phyloP scores from a whole-genome alignment of 257 asterid species.

The Solanum tarapatanum region DNA sequence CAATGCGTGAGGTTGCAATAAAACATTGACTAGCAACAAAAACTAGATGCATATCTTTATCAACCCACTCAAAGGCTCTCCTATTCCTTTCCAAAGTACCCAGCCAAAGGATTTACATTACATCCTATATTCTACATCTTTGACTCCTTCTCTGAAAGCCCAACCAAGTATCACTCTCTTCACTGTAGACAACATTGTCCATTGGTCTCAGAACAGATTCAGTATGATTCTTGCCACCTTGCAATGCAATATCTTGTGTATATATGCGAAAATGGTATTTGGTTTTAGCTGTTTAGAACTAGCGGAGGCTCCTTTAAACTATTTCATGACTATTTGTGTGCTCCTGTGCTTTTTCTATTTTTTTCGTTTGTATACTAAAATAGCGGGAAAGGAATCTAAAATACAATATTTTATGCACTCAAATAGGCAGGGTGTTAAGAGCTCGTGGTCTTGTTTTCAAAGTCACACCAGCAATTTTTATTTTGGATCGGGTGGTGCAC shows the following conservation, averaged over 20 bases:
- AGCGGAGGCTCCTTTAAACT: not conserved
- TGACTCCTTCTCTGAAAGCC: not conserved
- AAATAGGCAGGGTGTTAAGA: not conserved
- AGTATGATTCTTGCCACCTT: not conserved
- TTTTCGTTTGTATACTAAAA: not conserved
- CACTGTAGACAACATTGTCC: not conserved
- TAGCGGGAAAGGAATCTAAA: not conserved
- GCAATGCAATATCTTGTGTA: not conserved
- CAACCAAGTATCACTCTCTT: not conserved
- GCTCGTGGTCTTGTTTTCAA: not conserved
- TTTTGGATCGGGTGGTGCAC: not conserved
- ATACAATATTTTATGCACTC: not conserved
- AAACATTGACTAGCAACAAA: not conserved
- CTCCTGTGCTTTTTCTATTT: not conserved
- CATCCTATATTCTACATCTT: not conserved
- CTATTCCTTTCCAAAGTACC: not conserved
- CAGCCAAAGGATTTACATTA: not conserved
- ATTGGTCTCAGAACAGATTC: not conserved
- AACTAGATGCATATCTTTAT: not conserved
- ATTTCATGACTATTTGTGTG: not conserved
- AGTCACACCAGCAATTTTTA: not conserved
- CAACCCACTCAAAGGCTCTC: not conserved
- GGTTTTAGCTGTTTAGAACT: not conserved
- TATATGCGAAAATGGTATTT: not conserved
- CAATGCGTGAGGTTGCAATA: not conserved